Evolutionary conservation across 495 filamentous ascomycete genomes (phyloP).

Genomic region (Annulohypoxylon maeteangense): DNA sequence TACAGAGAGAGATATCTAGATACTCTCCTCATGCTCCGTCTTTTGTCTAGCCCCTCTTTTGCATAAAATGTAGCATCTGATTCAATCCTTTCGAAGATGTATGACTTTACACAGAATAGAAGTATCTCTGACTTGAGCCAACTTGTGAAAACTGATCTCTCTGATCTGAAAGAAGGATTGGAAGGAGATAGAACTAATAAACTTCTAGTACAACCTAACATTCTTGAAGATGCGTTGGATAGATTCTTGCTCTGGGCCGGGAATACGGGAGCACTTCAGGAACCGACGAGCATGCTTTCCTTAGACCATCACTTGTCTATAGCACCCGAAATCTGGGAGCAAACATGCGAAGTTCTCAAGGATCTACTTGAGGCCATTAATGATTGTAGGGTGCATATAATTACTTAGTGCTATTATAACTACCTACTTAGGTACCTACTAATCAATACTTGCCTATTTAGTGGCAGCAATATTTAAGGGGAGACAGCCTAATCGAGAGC

Average conservation of each 20-base stretch:
- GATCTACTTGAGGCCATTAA: not conserved
- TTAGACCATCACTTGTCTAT: not conserved
- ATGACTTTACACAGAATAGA: not conserved
- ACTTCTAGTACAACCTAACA: not conserved
- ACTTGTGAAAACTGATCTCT: not conserved
- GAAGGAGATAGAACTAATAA: not conserved
- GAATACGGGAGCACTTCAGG: not conserved
- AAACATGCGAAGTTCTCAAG: not conserved
- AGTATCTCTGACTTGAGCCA: not conserved
- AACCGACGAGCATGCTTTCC: not conserved
- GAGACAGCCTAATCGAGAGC: not conserved
- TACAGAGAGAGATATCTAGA: not conserved
- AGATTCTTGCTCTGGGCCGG: not conserved
- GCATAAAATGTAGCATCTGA: not conserved
- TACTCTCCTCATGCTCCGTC: too few relatives aligned
- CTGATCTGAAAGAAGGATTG: not conserved
- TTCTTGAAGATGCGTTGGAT: not conserved
- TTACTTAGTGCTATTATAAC: not conserved
- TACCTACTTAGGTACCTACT: too few relatives aligned
- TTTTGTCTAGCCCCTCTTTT: not conserved
- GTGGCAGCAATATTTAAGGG: not conserved
- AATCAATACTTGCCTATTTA: too few relatives aligned
- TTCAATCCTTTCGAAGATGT: not conserved
- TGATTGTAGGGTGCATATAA: not conserved
- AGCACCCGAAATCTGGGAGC: not conserved